Base-by-base conservation (phyloP, 1,139 yeast species). In the Taiozyma sp. region DNA sequence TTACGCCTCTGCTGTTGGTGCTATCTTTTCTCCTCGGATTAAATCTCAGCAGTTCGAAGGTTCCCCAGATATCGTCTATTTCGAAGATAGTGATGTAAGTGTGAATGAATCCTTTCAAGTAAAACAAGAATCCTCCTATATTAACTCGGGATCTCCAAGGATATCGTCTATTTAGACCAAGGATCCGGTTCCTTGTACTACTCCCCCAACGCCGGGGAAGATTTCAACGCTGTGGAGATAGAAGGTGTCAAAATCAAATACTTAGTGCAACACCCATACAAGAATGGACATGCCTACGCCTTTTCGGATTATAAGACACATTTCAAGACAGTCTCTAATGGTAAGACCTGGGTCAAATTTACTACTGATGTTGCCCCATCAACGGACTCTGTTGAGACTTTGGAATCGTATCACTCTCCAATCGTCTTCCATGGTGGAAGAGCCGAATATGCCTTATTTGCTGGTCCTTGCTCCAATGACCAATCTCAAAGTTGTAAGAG, bases 201-300 rank as follows among this genome's bases (percentile, higher is more conserved):
- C 12, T 83, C 91, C 1, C 67, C 64, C 32, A 78, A 85, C 61
- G 81, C 81, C 54, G 93, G 92, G 12, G 70, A 64, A 14, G 60
- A 70, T 0, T 86, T 86, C 80, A 55, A 65, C 1, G 57, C 60
- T 14, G 67, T 79, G 51, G 65, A 64, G 23, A 54, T 63, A 28
- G 64, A 62, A 6, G 60, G 66, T 7, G 67, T 66, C n/a, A 60
- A 61, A 7, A 63, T 74, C 4, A 53, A 65, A 1, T 53, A 55
- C 27, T 55, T 82, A 34, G 66, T 73, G 38, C 68, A 76, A 48
- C 84, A 80, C 62, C 78, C 81, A 4, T 71, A 67, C 52, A 65
- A 73, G 53, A 63, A 65, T 13, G 63, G 71, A 1, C 64, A 80
- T 43, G 92, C 87, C 0, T 76, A 81, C 61, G 81, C 79, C 2